Evolutionary conservation across 805 yeast species (phyloP).

Genomic region (Yamadazyma nakazawae): DNA sequence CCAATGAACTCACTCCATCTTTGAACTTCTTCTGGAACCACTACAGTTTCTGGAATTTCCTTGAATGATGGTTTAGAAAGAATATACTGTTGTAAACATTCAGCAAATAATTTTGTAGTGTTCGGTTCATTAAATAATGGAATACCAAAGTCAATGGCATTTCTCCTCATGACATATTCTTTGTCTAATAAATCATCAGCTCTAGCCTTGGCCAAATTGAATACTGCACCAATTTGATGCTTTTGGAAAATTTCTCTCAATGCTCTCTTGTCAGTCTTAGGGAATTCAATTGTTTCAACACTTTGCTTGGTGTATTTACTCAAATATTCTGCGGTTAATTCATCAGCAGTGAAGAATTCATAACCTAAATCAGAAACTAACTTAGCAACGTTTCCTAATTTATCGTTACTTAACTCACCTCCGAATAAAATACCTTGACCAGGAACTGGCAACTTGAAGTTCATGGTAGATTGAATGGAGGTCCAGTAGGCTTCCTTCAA

Average conservation of each 20-base stretch:
- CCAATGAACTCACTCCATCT: slow-evolving; percentile 98
- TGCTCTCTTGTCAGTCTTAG: slow-evolving; percentile 88
- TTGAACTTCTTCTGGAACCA: slow-evolving; percentile 79
- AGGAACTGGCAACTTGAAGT: slow-evolving; percentile 90
- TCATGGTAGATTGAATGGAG: slow-evolving; percentile 94
- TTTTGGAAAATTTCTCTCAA: slow-evolving; percentile 90
- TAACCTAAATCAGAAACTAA: slow-evolving; percentile 73
- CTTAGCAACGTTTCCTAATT: slow-evolving; percentile 70
- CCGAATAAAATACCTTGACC: slow-evolving; percentile 90
- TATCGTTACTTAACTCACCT: slow-evolving; percentile 77
- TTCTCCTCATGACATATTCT: slow-evolving; percentile 98
- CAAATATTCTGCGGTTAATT: slow-evolving; percentile 69
- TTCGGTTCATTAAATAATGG: slow-evolving; percentile 97
- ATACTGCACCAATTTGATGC: slow-evolving; percentile 79
- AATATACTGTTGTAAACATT: slow-evolving; percentile 72
- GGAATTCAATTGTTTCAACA: slow-evolving; percentile 78
- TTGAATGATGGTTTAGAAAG: slow-evolving; percentile 51
- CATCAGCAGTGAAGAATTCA: slow-evolving; percentile 74
- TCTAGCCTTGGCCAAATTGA: slow-evolving; percentile 87
- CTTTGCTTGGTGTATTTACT: slow-evolving; percentile 39
- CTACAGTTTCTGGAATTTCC: slow-evolving; percentile 37
- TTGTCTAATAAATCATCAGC: slow-evolving; percentile 82
- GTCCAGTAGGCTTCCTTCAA: slow-evolving; percentile 95
- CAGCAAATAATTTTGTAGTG: slow-evolving; percentile 83
- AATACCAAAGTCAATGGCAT: slow-evolving; percentile 96